Evolutionary conservation across 441 rosid genomes (phyloP).

Genomic region (Eruca vesicaria): DNA sequence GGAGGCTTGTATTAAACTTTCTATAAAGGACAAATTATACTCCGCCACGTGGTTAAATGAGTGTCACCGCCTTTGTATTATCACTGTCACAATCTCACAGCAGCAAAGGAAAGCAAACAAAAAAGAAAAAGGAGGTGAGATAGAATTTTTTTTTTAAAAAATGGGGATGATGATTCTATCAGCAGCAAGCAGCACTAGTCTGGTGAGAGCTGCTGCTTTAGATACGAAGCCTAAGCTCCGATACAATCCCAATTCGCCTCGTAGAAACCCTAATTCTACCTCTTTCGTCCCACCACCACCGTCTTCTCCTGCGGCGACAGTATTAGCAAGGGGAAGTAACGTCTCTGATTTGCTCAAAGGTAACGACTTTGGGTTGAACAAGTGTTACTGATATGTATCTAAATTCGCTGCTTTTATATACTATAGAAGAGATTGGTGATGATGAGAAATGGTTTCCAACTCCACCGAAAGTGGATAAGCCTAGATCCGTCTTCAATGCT

Average conservation of each 20-base stretch:
- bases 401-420: not conserved
- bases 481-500: constrained; percentile 74
- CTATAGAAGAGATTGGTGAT: constrained; percentile 23
- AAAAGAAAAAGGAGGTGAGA: not conserved
- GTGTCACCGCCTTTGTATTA: not conserved
- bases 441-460: constrained; percentile 78
- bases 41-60: constrained; percentile 11
- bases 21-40: not conserved
- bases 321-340: not conserved
- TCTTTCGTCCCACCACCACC: constrained; percentile 21
- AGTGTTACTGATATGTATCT: not conserved
- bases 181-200: constrained; percentile 24
- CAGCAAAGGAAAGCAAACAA: not conserved
- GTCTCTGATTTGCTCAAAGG: constrained; percentile 32
- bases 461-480: constrained; percentile 83
- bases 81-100: not conserved
- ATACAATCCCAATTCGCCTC: constrained; percentile 27
- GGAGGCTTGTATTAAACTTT: not conserved
- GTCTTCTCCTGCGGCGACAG: constrained; percentile 10
- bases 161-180: constrained; percentile 38
- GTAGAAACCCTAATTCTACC: constrained; percentile 4
- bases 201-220: constrained; percentile 35
- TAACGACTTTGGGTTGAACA: not conserved
- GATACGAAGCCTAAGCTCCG: constrained; percentile 28
- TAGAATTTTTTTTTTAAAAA: not conserved